Evolutionary conservation across 176 grass and related monocot genomes (phyloP).

Genomic region (Paspalum vaginatum): DNA sequence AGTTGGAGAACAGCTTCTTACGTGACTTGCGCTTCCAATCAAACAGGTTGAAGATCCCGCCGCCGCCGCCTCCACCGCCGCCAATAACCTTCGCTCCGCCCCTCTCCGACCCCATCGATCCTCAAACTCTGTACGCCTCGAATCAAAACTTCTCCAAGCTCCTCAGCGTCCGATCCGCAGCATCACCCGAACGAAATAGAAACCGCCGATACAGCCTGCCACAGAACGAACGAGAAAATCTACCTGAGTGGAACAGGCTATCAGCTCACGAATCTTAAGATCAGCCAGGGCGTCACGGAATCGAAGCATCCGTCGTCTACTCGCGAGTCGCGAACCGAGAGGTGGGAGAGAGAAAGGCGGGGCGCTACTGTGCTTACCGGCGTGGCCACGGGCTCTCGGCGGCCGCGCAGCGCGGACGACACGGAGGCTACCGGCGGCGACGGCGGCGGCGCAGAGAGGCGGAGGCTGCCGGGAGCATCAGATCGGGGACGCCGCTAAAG

Average conservation of each 20-base stretch:
- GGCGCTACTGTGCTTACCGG: conserved; percentile 15
- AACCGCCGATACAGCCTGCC: conserved; percentile 34
- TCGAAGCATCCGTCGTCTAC: not conserved
- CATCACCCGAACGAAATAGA: not conserved
- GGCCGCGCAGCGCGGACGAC: conserved; percentile 17
- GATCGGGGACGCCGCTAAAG: conserved; percentile 39
- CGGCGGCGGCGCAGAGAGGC: not conserved
- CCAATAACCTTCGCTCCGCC: conserved; percentile 52
- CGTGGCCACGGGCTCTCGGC: not conserved
- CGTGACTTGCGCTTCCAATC: conserved; percentile 85
- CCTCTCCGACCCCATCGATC: conserved; percentile 59
- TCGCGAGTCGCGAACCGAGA: not conserved
- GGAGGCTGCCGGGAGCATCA: conserved; percentile 40
- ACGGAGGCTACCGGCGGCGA: not conserved
- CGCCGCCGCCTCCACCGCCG: conserved; percentile 26
- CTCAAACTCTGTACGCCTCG: not conserved
- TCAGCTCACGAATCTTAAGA: not conserved
- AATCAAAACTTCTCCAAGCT: not conserved
- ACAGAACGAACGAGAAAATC: not conserved
- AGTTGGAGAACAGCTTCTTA: conserved; percentile 83
- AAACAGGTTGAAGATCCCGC: conserved; percentile 79
- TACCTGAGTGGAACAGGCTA: conserved; percentile 1
- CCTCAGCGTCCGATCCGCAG: conserved; percentile 27
- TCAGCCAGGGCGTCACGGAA: not conserved
- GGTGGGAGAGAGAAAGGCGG: not conserved